Evolutionary conservation across 768 basidiomycete genomes (phyloP).

Genomic region (Leccinellum luteum): DNA sequence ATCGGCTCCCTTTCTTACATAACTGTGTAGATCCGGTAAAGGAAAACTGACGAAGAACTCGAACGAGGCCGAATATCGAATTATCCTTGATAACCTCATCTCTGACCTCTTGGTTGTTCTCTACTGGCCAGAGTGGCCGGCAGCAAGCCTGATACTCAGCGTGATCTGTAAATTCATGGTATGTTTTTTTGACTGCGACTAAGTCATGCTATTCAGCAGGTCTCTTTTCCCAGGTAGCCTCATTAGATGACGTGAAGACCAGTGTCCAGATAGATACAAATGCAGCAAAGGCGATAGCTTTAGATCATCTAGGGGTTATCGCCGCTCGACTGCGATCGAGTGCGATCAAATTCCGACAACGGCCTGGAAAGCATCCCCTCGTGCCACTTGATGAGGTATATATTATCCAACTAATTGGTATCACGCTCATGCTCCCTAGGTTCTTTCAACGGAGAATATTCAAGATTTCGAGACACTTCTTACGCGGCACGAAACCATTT

Average conservation of each 20-base stretch:
- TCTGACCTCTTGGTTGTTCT: slow-evolving; percentile 84
- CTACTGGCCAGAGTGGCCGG: slow-evolving; percentile 98
- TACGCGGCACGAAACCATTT: slow-evolving; percentile 61
- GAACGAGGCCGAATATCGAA: slow-evolving; percentile 90
- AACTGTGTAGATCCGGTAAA: slow-evolving; percentile 65
- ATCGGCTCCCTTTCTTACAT: not conserved
- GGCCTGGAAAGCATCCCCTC: slow-evolving; percentile 38
- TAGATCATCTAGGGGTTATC: slow-evolving; percentile 94
- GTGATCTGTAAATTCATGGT: slow-evolving; percentile 89
- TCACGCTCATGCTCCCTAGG: slow-evolving; percentile 34
- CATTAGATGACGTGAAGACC: slow-evolving; percentile 79
- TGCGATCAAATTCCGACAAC: slow-evolving; percentile 37
- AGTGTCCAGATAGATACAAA: slow-evolving; percentile 66
- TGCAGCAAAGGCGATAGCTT: slow-evolving; percentile 82
- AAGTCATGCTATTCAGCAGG: not conserved
- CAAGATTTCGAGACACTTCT: slow-evolving; percentile 58
- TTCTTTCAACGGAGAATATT: slow-evolving; percentile 48
- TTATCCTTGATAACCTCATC: slow-evolving; percentile 89
- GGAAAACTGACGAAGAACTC: slow-evolving; percentile 86
- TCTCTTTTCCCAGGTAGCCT: slow-evolving; percentile 55
- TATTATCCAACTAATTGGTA: not conserved
- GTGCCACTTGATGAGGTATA: slow-evolving; percentile 72
- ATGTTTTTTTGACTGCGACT: slow-evolving; percentile 11
- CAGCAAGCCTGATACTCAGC: slow-evolving; percentile 74
- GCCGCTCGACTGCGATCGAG: slow-evolving; percentile 75